These are phyloP conservation scores for Solanum microdontum DNA, from an alignment of 257 asterid genomes.

Conservation along the genomic window DNA sequence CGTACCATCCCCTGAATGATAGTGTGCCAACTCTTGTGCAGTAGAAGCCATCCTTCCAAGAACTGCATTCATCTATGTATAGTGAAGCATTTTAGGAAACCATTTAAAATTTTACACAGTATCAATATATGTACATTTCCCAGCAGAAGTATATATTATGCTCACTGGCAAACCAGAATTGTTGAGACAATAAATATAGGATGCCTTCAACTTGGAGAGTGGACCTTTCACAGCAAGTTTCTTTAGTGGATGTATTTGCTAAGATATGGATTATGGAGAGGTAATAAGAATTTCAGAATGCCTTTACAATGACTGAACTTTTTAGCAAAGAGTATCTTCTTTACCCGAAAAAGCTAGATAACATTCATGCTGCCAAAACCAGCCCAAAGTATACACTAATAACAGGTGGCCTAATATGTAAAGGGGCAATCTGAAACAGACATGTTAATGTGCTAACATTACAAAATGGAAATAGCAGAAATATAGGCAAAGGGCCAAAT, in stretches of 20 bases:
- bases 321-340: background rate
- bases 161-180: background rate
- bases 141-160: background rate
- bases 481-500: background rate
- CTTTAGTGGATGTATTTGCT: background rate
- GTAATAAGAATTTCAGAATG: background rate
- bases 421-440: background rate
- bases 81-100: slow-evolving; percentile 5
- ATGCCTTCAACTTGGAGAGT: background rate
- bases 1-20: slow-evolving; percentile 95
- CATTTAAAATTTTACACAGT: background rate
- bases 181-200: background rate
- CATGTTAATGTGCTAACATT: background rate
- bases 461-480: background rate
- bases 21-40: slow-evolving; percentile 84
- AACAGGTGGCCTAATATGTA: background rate
- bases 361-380: background rate
- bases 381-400: background rate
- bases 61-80: slow-evolving; percentile 73
- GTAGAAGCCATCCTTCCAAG: slow-evolving; percentile 86
- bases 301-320: background rate
- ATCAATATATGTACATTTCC: background rate
- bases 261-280: background rate
- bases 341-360: background rate
- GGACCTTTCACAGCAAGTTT: background rate